Evolutionary conservation across 768 basidiomycete genomes (phyloP).

Genomic region (Pleurotus djamor): DNA sequence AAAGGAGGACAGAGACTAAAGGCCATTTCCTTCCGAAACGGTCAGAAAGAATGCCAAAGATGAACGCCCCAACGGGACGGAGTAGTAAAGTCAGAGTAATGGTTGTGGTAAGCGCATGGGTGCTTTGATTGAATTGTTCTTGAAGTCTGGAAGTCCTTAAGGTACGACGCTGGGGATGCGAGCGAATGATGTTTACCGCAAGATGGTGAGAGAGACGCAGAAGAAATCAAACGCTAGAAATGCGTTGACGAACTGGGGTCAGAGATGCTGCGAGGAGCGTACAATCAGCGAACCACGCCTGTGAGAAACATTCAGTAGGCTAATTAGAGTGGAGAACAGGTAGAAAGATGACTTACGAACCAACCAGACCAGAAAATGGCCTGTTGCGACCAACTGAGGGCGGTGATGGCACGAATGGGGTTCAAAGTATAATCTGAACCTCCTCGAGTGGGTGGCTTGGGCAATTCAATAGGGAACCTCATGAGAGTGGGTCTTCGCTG

Average conservation of each 20-base stretch:
- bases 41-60: conserved; percentile 28
- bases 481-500: conserved; percentile 3
- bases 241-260: not conserved
- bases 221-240: conserved; percentile 61
- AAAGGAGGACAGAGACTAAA: conserved; percentile 9
- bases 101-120: conserved; percentile 37
- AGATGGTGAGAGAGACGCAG: conserved; percentile 43
- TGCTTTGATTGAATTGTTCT: conserved; percentile 6
- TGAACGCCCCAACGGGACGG: conserved; percentile 47
- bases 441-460: not conserved
- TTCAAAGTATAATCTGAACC: not conserved
- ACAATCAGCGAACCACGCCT: conserved; percentile 11
- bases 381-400: conserved; percentile 33
- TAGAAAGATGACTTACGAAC: conserved; percentile 7
- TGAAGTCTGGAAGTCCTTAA: conserved; percentile 4
- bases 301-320: too few species aligned
- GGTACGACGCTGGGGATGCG: not conserved
- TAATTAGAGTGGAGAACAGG: not conserved
- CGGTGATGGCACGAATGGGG: conserved; percentile 10
- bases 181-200: conserved; percentile 1
- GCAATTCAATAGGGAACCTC: not conserved
- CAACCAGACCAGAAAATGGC: conserved; percentile 43
- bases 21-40: conserved; percentile 14
- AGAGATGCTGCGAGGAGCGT: not conserved
- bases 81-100: conserved; percentile 77